These are phyloP conservation scores for Prillingera fragicola DNA, from an alignment of 1,284 basidiomycete species.

Conservation along the genomic window DNA sequence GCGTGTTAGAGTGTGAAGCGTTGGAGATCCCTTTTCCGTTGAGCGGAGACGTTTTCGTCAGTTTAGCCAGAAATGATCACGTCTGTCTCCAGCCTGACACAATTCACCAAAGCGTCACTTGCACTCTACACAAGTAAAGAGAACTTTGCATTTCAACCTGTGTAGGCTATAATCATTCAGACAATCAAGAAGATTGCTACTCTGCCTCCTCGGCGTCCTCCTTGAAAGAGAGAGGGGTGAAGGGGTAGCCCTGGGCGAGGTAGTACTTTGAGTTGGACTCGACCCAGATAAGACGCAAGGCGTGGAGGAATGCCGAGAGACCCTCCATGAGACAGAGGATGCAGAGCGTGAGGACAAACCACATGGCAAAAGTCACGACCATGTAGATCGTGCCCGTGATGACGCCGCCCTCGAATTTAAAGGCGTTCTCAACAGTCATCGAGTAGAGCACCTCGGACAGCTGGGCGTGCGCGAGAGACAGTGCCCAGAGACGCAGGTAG, in stretches of 20 bases:
- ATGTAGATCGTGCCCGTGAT: conserved; percentile 57
- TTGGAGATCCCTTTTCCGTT: too few relatives aligned
- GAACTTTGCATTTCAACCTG: too few relatives aligned
- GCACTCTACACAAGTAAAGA: too few relatives aligned
- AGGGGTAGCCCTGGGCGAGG: conserved; percentile 71
- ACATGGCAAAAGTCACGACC: conserved; percentile 64
- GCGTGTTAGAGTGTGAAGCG: too few relatives aligned
- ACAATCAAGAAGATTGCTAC: conserved; percentile 13
- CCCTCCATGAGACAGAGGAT: conserved; percentile 94
- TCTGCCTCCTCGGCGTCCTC: conserved; percentile 24
- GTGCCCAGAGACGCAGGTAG: conserved; percentile 96
- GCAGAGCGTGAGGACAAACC: conserved; percentile 73
- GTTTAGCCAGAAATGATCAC: too few relatives aligned
- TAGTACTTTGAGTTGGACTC: conserved; percentile 97
- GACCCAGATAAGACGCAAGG: conserved; percentile 86
- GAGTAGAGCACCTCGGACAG: conserved; percentile 89
- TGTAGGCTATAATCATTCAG: too few relatives aligned
- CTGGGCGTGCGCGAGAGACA: conserved; percentile 96
- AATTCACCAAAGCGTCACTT: too few relatives aligned
- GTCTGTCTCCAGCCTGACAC: too few relatives aligned
- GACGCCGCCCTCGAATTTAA: conserved; percentile 39
- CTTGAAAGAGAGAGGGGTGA: conserved; percentile 44
- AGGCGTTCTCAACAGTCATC: conserved; percentile 67
- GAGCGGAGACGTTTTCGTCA: too few relatives aligned
- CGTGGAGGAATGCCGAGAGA: conserved; percentile 90